Percentiles rank a stretch among this genome's conserved stretches.
Conservation (phyloP, 257 asterid species). For the Paraleonurus japonicus region DNA sequence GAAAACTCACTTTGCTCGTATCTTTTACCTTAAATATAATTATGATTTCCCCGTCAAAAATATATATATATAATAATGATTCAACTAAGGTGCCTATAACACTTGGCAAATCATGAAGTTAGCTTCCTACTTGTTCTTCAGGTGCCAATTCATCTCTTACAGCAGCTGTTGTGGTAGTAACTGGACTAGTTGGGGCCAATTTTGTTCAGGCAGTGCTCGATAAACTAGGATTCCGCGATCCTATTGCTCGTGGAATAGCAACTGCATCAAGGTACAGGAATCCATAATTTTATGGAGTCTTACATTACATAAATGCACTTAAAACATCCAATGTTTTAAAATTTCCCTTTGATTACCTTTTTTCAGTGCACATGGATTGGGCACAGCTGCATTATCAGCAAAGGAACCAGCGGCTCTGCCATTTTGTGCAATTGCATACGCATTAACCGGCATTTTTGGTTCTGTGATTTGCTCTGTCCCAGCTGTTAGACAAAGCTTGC, state of each 20-base stretch:
- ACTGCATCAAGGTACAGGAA: constrained; percentile 85
- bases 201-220: constrained; percentile 85
- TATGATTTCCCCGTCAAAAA: no score
- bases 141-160: constrained; percentile 97
- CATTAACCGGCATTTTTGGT: constrained; percentile 91
- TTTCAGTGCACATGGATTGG: constrained; percentile 90
- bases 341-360: no score
- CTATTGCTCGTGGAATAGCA: constrained; percentile 98
- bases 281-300: background rate
- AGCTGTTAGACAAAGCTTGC: constrained; percentile 81
- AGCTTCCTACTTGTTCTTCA: constrained; percentile 32
- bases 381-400: constrained; percentile 97
- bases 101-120: background rate
- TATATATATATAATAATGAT: no score
- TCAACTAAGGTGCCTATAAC: background rate
- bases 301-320: background rate
- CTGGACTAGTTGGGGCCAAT: constrained; percentile 95
- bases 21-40: background rate
- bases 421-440: constrained; percentile 96
- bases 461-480: constrained; percentile 92
- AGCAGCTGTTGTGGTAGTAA: constrained; percentile 94
- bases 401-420: constrained; percentile 99
- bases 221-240: constrained; percentile 81
- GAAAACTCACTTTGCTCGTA: background rate
- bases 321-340: background rate